Evolutionary conservation across 2,329 filamentous ascomycete genomes (phyloP), one percentile per base, ranked within the genome.

Genomic region (Parasarocladium wereldwijsianum): DNA sequence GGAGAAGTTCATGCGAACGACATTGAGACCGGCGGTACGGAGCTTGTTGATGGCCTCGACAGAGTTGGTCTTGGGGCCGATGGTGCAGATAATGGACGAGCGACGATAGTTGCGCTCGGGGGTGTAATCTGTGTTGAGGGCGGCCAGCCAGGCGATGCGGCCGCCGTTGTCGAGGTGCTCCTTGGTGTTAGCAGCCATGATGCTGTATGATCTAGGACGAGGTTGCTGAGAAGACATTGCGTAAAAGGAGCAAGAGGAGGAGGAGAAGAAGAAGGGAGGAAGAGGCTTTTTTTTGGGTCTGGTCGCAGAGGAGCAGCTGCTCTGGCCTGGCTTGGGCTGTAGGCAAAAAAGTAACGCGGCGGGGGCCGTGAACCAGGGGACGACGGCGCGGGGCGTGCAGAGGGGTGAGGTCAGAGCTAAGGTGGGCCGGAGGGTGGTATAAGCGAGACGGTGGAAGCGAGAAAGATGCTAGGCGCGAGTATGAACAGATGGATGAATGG

Each of bases 1-100:
- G 81, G 55, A 93, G 58, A 96, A 96, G 79, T 98, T 98, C 90
- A 98, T 98, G 64, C 90, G 87, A 45, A 96, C 90, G 44, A 98
- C 85, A 62, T 96, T 96, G 49, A 96, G 77, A 60, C 90, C 90
- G 42, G 78, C 79, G 51, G 69, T 71, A 57, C 87, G 83, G 48
- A 98, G 81, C 56, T 76, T 71, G 63, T 96, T 96, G 65, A 98
- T 93, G 60, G 85, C 86, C 66, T 94, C 82, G 34, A 86, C 78
- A 21, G 84, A 93, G 70, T 98, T 98, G 47, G 90, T 98, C 77
- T 96, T 98, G 54, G 90, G 90, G 39, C 90, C 90, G 55, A 98
- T 96, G 47, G 90, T 96, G 66, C 87, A 85, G 61, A 98, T 94
- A 65, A 98, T 98, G 52, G 86, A 93, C 39, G 87, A 93, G 45